Evolutionary conservation across 2,329 filamentous ascomycete genomes (phyloP).

Genomic region (Exophiala sp.): DNA sequence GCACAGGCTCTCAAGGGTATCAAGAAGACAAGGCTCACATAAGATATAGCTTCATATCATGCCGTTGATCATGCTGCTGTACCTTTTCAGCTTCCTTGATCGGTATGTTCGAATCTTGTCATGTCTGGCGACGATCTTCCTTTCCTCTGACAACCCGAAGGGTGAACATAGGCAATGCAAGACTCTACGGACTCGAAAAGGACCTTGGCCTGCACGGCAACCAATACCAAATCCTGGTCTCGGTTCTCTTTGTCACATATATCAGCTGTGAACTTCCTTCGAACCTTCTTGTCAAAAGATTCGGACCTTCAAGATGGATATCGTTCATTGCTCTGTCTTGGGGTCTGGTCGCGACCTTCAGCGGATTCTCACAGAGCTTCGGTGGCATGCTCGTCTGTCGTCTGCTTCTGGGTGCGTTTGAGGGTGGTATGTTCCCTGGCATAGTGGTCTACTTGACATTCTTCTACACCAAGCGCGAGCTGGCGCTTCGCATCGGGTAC

Average conservation of each 20-base stretch:
- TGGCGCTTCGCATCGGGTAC: background rate
- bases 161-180: slow-evolving; percentile 46
- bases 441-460: slow-evolving; percentile 1
- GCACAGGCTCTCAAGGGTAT: background rate
- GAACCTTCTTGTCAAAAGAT: slow-evolving; percentile 42
- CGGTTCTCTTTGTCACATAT: slow-evolving; percentile 64
- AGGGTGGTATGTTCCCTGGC: slow-evolving; percentile 38
- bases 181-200: slow-evolving; percentile 33
- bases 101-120: background rate
- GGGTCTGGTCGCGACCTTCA: slow-evolving; percentile 39
- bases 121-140: background rate
- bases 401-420: slow-evolving; percentile 58
- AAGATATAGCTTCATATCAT: slow-evolving; percentile 37
- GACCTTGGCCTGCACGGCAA: slow-evolving; percentile 2
- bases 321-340: slow-evolving; percentile 38
- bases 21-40: background rate
- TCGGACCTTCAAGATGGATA: slow-evolving; percentile 52
- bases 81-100: slow-evolving; percentile 59
- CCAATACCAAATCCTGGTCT: slow-evolving; percentile 51
- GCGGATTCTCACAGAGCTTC: slow-evolving; percentile 28
- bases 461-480: background rate
- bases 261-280: slow-evolving; percentile 31
- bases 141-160: slow-evolving; percentile 23
- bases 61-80: slow-evolving; percentile 48
- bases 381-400: slow-evolving; percentile 24